A percentile compares a stretch with the other conserved stretches of the same genome.
phyloP scores from a whole-genome alignment of 768 basidiomycete species.

The Trametes meyenii region DNA sequence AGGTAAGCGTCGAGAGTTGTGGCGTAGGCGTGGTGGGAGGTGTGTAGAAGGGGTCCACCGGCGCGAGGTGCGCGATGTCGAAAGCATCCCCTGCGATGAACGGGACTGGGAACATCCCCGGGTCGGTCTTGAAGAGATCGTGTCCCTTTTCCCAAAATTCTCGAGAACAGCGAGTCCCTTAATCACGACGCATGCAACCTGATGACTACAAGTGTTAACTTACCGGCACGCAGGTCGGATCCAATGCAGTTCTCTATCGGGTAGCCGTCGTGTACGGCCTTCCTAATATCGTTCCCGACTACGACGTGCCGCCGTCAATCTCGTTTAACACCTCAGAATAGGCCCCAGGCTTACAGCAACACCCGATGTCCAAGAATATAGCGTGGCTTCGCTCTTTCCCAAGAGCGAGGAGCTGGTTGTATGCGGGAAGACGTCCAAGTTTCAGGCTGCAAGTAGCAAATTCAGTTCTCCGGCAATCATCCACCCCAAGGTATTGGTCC shows the following conservation, averaged over 20 bases:
- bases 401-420: slow-evolving; percentile 34
- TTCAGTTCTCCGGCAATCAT: neutral
- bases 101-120: slow-evolving; percentile 51
- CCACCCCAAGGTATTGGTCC: neutral
- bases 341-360: slow-evolving; percentile 38
- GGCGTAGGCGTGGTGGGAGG: slow-evolving; percentile 22
- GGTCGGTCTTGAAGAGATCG: slow-evolving; percentile 54
- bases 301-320: neutral
- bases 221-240: slow-evolving; percentile 40
- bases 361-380: slow-evolving; percentile 46
- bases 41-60: slow-evolving; percentile 29
- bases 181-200: neutral
- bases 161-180: slow-evolving; percentile 21
- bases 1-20: slow-evolving; percentile 36
- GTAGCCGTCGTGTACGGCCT: slow-evolving; percentile 42
- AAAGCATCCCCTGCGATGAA: slow-evolving; percentile 61
- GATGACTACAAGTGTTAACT: neutral
- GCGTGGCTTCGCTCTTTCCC: slow-evolving; percentile 38
- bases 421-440: slow-evolving; percentile 24
- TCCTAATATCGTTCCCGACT: slow-evolving; percentile 46
- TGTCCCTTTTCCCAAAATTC: slow-evolving; percentile 66
- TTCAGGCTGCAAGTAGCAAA: slow-evolving; percentile 15
- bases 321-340: neutral
- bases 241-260: slow-evolving; percentile 41
- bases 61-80: slow-evolving; percentile 44